Conservation (phyloP, 371 early-diverging fungal species). For the Smittium mucronatum region DNA sequence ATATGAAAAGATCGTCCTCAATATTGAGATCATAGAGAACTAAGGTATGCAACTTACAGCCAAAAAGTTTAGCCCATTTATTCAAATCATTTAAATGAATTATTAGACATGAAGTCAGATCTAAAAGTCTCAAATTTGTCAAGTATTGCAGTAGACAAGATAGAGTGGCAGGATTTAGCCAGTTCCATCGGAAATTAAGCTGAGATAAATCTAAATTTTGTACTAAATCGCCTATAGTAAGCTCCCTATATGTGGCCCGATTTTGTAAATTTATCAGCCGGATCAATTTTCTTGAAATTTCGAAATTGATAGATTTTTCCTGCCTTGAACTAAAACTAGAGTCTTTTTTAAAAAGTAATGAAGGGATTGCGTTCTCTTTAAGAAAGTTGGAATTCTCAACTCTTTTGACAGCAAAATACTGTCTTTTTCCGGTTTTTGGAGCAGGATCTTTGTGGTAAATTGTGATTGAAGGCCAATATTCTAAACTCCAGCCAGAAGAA, state of each 20-base stretch:
- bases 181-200: neutral
- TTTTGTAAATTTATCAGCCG: neutral
- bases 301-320: neutral
- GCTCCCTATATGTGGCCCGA: neutral
- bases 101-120: neutral
- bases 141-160: neutral
- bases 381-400: neutral
- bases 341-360: neutral
- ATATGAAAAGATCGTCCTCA: neutral
- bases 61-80: neutral
- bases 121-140: neutral
- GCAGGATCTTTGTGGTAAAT: neutral
- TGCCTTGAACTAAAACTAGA: neutral
- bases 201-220: neutral
- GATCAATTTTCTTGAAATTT: neutral
- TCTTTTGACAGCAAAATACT: neutral
- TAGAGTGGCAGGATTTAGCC: neutral
- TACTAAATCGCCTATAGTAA: neutral
- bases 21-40: neutral
- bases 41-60: neutral
- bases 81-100: neutral
- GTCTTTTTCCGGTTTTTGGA: neutral
- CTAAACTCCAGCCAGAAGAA: neutral
- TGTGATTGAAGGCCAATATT: neutral
- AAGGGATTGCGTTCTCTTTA: neutral